Base-by-base conservation (phyloP, 202 grass and related monocot species). In the Saccharum hybrid region DNA sequence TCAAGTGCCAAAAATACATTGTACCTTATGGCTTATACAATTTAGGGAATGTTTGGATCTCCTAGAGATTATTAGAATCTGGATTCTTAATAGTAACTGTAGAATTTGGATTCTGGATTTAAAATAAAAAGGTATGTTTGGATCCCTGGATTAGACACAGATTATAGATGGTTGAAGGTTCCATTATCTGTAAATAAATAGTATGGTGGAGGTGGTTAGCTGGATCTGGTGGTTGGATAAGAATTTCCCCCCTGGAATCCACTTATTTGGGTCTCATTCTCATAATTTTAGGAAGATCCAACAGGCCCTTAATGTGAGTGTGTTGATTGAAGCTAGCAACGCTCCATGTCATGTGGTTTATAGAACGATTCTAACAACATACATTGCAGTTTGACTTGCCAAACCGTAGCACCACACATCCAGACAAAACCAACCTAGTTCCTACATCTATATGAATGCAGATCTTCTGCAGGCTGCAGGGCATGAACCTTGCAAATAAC, bases 321-420 rank as follows among this genome's bases (percentile, higher is more conserved):
- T 59, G 15, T 28, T 28, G 28, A 28, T 11, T 26, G 13, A 76
- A 68, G 37, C 49, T 68, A 77, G 16, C 23, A 38, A 63, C 36
- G 43, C 11, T 65, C 45, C 43, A 78, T 43, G 22, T 39, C 26
- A 15, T 48, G 13, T 48, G 64, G 33, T 42, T 71, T 79, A 52
- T 84, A 63, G 52, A 52, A 61, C 8, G 26, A 82, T 38, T 76
- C 9, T 67, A 42, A 64, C 40, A 76, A 70, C 21, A 4, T n/a
- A 75, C 38, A 81, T 36, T 68, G n/a, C 14, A 49, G 52, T 36
- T 48, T 87, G 72, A 57, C 63, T 76, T 33, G 7, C 23, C 36
- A 78, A 78, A 64, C 54, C 34, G 15, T 31, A 77, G 64, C 16
- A 83, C 43, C 36, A 87, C 54, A 61, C n/a, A 22, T 26, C 8